Percentiles rank a stretch among this genome's conserved stretches.
phyloP scores from a whole-genome alignment of 441 rosid species.

The Adansonia rubrostipa region DNA sequence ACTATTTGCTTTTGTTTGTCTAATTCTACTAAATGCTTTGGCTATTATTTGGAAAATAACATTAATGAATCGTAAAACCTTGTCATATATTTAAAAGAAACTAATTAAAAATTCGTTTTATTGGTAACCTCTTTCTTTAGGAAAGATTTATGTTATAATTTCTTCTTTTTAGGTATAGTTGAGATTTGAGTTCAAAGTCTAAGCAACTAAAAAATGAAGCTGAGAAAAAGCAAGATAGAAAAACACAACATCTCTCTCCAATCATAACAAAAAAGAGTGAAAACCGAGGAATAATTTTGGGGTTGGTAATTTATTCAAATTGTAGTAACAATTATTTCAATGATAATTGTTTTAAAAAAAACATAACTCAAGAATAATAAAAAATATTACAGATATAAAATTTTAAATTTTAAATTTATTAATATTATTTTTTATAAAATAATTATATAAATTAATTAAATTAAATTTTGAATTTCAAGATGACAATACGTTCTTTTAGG shows the following conservation, averaged over 20 bases:
- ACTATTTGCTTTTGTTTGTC: not conserved
- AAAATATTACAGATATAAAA: too few relatives aligned
- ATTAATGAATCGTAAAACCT: not conserved
- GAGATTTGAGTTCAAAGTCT: not conserved
- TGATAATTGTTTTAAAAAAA: not conserved
- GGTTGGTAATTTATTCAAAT: not conserved
- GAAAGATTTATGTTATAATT: not conserved
- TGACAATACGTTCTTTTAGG: not conserved
- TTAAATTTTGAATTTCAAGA: too few relatives aligned
- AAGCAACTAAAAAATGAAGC: not conserved
- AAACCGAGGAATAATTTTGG: not conserved
- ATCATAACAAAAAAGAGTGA: not conserved
- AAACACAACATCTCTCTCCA: not conserved
- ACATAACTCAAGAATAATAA: too few relatives aligned
- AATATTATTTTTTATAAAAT: not conserved
- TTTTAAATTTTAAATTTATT: too few relatives aligned
- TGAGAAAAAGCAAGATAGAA: not conserved
- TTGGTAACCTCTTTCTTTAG: not conserved
- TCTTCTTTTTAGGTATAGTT: not conserved
- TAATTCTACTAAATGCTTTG: not conserved
- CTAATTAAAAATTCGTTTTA: not conserved
- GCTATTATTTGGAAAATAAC: not conserved
- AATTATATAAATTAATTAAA: too few relatives aligned
- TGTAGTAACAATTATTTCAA: not conserved
- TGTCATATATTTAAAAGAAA: not conserved